phyloP scores from a whole-genome alignment of 2,329 filamentous ascomycete species.

The Aspergillus sp. region DNA sequence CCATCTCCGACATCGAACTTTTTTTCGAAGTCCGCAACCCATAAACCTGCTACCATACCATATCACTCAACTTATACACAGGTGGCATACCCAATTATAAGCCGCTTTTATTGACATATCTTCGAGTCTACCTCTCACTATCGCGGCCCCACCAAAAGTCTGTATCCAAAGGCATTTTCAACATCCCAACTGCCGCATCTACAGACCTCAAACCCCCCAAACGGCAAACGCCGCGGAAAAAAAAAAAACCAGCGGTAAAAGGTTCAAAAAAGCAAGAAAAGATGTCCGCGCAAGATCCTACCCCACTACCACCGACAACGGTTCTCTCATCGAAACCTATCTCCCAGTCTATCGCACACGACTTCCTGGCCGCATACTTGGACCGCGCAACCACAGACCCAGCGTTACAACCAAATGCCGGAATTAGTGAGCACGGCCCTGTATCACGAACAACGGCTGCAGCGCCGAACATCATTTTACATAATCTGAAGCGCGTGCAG shows the following conservation, averaged over 20 bases:
- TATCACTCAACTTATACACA: background rate
- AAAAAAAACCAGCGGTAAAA: background rate
- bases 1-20: constrained; percentile 20
- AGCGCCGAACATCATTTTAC: constrained; percentile 43
- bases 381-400: constrained; percentile 43
- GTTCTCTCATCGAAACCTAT: constrained; percentile 38
- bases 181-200: background rate
- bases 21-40: constrained; percentile 11
- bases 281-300: constrained; percentile 40
- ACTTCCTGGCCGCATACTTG: constrained; percentile 45
- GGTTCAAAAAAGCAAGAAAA: background rate
- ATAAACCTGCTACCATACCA: background rate
- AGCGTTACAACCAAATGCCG: constrained; percentile 44
- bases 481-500: constrained; percentile 47
- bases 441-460: constrained; percentile 42
- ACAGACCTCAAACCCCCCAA: background rate
- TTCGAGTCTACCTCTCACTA: background rate
- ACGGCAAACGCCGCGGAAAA: background rate
- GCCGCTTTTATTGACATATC: background rate
- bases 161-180: background rate
- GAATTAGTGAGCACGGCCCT: constrained; percentile 45
- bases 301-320: constrained; percentile 38
- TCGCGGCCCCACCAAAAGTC: background rate
- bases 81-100: background rate
- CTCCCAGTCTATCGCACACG: constrained; percentile 39